Evolutionary conservation across 1,284 basidiomycete species (phyloP), one percentile per base, ranked within the genome.

Genomic region (Leccinum cinnamomeum): DNA sequence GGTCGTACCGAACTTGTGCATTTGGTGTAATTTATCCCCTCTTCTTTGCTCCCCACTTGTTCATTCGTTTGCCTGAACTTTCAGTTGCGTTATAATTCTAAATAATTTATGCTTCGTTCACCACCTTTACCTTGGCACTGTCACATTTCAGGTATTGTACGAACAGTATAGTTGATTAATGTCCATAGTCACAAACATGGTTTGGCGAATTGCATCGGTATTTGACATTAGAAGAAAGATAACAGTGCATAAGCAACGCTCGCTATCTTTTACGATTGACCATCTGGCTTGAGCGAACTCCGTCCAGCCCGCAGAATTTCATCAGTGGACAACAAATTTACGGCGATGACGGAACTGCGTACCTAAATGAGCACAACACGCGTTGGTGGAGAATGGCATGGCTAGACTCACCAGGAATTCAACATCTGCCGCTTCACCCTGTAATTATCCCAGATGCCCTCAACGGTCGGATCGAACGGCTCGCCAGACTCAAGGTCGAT

Each of bases 381-480:
- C 67, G 64, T 60, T 62, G 53, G 60, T 64, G 63, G 62, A 53
- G 44, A 7, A 54, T 60, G 41, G 37, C 59, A 57, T 57, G 58
- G 56, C 58, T 50, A 51, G 54, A 75, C 87, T 74, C 70, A 94
- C 94, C 92, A 93, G 72, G 94, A 96, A 75, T 99, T 97, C 62
- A 99, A 80, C 95, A 99, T 97, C 74, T 99, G 97, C 65, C 97
- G 84, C 82, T 99, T 99, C 65, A 99, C 97, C 64, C 97, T 84
- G 77, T 98, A 99, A 79, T 99, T 99, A 78, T 99, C 97, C 96
- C 97, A 99, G 18, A 99, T 89, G 46, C 97, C 97, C 73, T 95
- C 91, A 4, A 94, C 89, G 14, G 94, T 91, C 6, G 97, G 97
- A 74, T 99, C 97, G 74, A 97, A 94, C 3, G 97, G 95, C 76